Evolutionary conservation across 2,329 filamentous ascomycete species (phyloP).

Genomic region (Phaeosphaeria sp.): DNA sequence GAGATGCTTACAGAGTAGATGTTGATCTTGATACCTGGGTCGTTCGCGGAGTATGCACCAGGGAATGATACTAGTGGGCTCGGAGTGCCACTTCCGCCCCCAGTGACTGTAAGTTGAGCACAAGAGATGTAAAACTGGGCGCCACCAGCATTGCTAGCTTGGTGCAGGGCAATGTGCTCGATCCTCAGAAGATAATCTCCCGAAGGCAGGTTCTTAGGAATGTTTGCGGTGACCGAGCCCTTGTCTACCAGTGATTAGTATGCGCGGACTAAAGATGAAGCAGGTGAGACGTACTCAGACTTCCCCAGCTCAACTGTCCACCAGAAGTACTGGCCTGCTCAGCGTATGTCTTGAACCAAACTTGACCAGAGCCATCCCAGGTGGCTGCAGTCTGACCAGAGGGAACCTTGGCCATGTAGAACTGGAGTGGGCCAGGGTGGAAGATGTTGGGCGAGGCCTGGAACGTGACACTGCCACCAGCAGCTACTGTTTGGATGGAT

Average conservation of each 20-base stretch:
- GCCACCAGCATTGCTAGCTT: constrained; percentile 39
- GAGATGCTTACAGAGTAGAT: constrained; percentile 31
- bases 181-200: constrained; percentile 56
- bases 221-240: constrained; percentile 38
- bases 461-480: constrained; percentile 42
- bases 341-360: constrained; percentile 47
- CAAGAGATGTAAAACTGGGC: constrained; percentile 57
- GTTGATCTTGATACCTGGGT: constrained; percentile 43
- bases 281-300: constrained; percentile 20
- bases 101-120: constrained; percentile 53
- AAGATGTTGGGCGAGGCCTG: constrained; percentile 38
- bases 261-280: background rate
- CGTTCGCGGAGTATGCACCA: constrained; percentile 45
- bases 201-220: constrained; percentile 49
- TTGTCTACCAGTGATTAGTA: constrained; percentile 10
- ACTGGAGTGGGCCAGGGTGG: constrained; percentile 46
- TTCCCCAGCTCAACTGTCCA: constrained; percentile 35
- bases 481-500: constrained; percentile 30
- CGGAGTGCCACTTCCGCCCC: constrained; percentile 46
- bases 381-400: constrained; percentile 29
- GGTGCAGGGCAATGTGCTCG: constrained; percentile 56
- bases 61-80: constrained; percentile 51
- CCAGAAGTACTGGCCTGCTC: constrained; percentile 27
- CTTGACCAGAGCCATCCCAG: constrained; percentile 42
- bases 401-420: constrained; percentile 49